These are phyloP conservation scores for Backusella psychrophila DNA, from an alignment of 192 early-diverging fungal genomes.

Conservation along the genomic window DNA sequence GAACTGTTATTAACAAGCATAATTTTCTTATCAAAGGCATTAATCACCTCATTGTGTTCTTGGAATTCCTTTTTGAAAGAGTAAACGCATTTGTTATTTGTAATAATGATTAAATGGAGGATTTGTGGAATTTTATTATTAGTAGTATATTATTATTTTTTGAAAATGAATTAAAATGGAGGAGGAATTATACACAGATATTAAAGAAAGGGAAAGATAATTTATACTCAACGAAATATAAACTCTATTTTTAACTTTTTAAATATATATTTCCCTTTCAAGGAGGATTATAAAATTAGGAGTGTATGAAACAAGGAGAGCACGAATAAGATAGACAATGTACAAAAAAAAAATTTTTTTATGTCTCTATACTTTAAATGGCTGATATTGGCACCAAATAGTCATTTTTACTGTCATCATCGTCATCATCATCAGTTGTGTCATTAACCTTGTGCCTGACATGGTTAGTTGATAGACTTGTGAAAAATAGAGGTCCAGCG, in stretches of 20 bases:
- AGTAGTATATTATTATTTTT: neutral
- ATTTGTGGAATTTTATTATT: neutral
- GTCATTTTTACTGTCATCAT: constrained; percentile 10
- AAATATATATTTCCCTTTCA: neutral
- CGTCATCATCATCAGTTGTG: neutral
- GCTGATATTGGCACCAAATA: constrained; percentile 18
- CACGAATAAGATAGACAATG: neutral
- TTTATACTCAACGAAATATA: neutral
- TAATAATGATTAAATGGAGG: neutral
- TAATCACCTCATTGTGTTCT: neutral
- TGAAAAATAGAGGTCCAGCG: constrained; percentile 21
- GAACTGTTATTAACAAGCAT: neutral
- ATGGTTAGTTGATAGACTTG: constrained; percentile 27
- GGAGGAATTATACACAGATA: neutral
- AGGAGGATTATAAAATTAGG: neutral
- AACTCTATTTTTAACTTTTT: constrained; percentile 10
- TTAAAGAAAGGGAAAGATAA: neutral
- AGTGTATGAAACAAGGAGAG: constrained; percentile 1
- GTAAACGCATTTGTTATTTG: neutral
- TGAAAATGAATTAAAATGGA: neutral
- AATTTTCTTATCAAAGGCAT: neutral
- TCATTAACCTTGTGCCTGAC: constrained; percentile 10
- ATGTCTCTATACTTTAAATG: neutral
- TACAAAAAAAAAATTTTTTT: neutral
- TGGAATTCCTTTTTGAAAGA: neutral